Base-by-base conservation (phyloP, 139 green algal genomes). In the Chara braunii region DNA sequence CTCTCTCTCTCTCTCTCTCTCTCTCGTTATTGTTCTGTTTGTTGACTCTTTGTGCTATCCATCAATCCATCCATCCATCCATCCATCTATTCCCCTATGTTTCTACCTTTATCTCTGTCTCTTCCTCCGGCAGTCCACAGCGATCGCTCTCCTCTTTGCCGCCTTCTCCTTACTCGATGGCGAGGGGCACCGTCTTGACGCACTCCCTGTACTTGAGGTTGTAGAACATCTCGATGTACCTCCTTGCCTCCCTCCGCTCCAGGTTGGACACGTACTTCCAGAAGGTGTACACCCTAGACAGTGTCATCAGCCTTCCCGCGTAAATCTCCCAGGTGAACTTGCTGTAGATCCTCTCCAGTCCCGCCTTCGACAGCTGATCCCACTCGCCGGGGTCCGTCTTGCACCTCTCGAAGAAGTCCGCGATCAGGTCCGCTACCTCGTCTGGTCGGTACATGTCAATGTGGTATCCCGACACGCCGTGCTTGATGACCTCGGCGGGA, bases 201-300 rank as follows among this genome's bases (percentile, higher is more conserved):
- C n/a, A n/a, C n/a, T n/a, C n/a, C n/a, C n/a, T n/a, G n/a, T n/a
- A 60, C 45, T 76, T 73, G 26, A 90, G 74, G 32, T 81, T 80
- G 74, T 91, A 93, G 26, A 93, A 81, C 80, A 85, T 87, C 67
- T 93, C 63, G 56, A 87, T 64, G 76, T 87, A 90, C 9, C 80
- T 74, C 68, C 81, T 79, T 26, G 80, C 83, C 71, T 90, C 85
- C 5, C 58, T 37, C 2, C 81, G 56, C 42, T 90, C 86, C 60
- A 94, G 74, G 34, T 80, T 78, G 56, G 74, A 82, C 3, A 86
- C 73, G 44, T 75, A 78, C 68, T 86, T 84, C 82, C 78, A 85
- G 60, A 79, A 84, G 45, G 61, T 74, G 68, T 91, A 93, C 14
- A 94, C 75, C 23, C 83, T 66, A 30, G 36, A 65, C 5, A 94